A percentile compares a stretch with the other conserved stretches of the same genome.
These are phyloP conservation scores for Ceratobasidium theobromae DNA, from an alignment of 1,284 basidiomycete genomes.

Conservation along the genomic window DNA sequence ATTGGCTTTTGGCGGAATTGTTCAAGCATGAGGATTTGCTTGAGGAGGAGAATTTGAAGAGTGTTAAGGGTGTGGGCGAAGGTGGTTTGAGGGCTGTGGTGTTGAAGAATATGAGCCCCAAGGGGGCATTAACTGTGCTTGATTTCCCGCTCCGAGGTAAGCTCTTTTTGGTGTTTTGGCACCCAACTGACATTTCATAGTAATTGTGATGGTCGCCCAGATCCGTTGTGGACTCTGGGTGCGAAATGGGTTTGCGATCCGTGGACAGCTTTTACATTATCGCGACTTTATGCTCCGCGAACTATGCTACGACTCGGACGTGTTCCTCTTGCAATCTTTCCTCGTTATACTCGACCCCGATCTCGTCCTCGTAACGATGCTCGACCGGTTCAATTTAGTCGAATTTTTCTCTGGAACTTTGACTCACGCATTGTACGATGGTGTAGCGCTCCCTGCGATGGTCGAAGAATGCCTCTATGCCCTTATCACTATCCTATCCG, in stretches of 20 bases:
- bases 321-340: conserved; percentile 87
- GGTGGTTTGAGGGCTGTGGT: conserved; percentile 58
- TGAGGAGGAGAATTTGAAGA: conserved; percentile 54
- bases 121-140: conserved; percentile 67
- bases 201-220: conserved; percentile 87
- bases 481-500: conserved; percentile 83
- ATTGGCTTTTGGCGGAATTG: conserved; percentile 90
- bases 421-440: conserved; percentile 64
- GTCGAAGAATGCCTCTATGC: conserved; percentile 92
- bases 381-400: conserved; percentile 85
- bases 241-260: conserved; percentile 93
- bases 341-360: conserved; percentile 80
- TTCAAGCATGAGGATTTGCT: conserved; percentile 77
- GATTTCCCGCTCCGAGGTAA: conserved; percentile 86
- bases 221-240: conserved; percentile 97
- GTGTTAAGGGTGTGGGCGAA: conserved; percentile 52
- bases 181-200: conserved; percentile 47
- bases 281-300: conserved; percentile 95
- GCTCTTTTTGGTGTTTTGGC: conserved; percentile 40
- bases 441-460: conserved; percentile 74
- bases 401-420: conserved; percentile 74
- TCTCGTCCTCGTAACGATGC: conserved; percentile 78
- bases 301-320: conserved; percentile 94
- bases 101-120: conserved; percentile 58
- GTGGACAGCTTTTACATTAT: conserved; percentile 95